phyloP scores from a whole-genome alignment of 176 grass and related monocot species.

The Rhipidocladum racemiflorum region DNA sequence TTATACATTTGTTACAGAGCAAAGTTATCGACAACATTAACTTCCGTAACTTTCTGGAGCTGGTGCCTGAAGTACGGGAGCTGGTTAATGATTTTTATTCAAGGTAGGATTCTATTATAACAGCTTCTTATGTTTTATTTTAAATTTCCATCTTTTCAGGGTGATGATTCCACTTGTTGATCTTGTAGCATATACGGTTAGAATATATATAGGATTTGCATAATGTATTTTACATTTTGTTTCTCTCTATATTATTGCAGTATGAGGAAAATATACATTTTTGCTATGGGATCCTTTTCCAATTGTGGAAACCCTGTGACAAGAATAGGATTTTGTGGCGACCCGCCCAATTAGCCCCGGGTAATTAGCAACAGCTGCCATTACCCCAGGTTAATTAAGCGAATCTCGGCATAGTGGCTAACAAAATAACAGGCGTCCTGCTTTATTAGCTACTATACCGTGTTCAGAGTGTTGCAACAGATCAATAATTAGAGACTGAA shows the following conservation, averaged over 20 bases:
- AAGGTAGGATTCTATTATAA: constrained; percentile 49
- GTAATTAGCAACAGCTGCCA: no score
- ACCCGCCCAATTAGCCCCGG: no score
- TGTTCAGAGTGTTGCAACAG: no score
- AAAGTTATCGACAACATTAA: constrained; percentile 94
- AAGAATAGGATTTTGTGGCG: neutral
- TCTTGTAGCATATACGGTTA: neutral
- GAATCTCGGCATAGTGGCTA: no score
- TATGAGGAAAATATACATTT: neutral
- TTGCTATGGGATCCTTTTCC: neutral
- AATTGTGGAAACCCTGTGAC: neutral
- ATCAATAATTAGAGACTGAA: no score
- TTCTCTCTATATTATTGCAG: neutral
- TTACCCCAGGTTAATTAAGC: no score
- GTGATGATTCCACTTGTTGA: neutral
- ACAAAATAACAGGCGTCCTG: no score
- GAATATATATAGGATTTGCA: neutral
- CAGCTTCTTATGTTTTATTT: constrained; percentile 11
- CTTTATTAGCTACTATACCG: no score
- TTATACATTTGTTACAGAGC: constrained; percentile 48
- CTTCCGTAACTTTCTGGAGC: constrained; percentile 96
- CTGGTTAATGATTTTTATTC: constrained; percentile 98
- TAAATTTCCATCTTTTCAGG: neutral
- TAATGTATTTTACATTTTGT: neutral
- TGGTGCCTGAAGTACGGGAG: constrained; percentile 96